Conservation (phyloP, 2,329 filamentous ascomycete species). For the Colletotrichum echinochloae region DNA sequence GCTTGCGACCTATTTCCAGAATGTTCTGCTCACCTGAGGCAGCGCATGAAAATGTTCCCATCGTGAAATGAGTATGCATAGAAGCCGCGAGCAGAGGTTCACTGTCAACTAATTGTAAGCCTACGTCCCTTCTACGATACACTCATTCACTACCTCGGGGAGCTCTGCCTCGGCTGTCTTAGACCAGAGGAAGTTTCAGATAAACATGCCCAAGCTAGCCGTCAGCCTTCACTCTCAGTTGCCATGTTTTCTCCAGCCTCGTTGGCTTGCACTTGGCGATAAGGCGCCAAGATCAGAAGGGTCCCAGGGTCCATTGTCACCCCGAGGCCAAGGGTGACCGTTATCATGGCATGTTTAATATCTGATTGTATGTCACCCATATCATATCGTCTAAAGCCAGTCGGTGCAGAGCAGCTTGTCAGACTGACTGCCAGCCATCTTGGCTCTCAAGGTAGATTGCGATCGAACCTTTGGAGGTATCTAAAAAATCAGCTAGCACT, state of each 20-base stretch:
- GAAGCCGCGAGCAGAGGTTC: not conserved
- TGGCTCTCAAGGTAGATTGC: not conserved
- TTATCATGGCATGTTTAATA: not conserved
- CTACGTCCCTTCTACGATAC: not conserved
- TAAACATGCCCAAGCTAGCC: slow-evolving; percentile 11
- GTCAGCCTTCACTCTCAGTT: not conserved
- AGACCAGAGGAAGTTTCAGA: slow-evolving; percentile 28
- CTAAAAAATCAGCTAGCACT: not conserved
- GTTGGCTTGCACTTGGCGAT: slow-evolving; percentile 22
- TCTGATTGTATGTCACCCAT: not conserved
- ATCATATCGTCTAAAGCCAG: not conserved
- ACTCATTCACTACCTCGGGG: not conserved
- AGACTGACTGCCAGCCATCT: not conserved
- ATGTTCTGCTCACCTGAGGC: not conserved
- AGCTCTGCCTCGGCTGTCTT: not conserved
- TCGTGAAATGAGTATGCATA: not conserved
- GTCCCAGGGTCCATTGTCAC: slow-evolving; percentile 29
- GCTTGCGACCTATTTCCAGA: not conserved
- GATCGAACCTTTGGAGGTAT: not conserved
- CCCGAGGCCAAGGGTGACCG: slow-evolving; percentile 1
- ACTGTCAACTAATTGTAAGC: not conserved
- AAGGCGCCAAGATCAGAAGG: slow-evolving; percentile 1
- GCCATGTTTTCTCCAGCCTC: slow-evolving; percentile 1
- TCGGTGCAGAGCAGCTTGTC: not conserved
- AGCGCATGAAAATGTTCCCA: not conserved